A percentile compares a stretch with the other conserved stretches of the same genome.
These are phyloP conservation scores for Candida multigemmis DNA, from an alignment of 805 yeast genomes.

Conservation along the genomic window DNA sequence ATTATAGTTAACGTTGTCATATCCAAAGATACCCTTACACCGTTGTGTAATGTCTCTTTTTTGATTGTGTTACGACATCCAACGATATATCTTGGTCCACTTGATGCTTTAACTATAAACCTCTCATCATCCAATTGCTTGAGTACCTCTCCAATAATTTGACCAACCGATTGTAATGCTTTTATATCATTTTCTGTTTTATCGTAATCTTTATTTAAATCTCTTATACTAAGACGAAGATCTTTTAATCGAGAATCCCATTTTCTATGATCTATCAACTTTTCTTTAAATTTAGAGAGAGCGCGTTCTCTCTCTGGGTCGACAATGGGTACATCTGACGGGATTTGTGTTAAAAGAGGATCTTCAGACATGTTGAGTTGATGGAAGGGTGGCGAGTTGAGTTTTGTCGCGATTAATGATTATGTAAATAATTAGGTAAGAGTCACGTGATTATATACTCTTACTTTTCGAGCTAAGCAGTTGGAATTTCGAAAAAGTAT, in stretches of 20 bases:
- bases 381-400: too few relatives aligned
- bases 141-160: conserved; percentile 92
- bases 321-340: conserved; percentile 19
- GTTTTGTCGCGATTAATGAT: too few relatives aligned
- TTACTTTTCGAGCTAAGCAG: too few relatives aligned
- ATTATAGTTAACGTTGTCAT: conserved; percentile 96
- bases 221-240: conserved; percentile 74
- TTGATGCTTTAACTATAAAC: conserved; percentile 90
- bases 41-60: conserved; percentile 75
- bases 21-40: conserved; percentile 93
- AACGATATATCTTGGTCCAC: conserved; percentile 96
- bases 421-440: too few relatives aligned
- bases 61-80: conserved; percentile 93
- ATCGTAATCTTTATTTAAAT: conserved; percentile 71
- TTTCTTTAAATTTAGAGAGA: conserved; percentile 68
- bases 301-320: conserved; percentile 76
- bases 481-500: too few relatives aligned
- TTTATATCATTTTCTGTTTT: conserved; percentile 96
- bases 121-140: conserved; percentile 92
- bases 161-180: conserved; percentile 95
- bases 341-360: conserved; percentile 1
- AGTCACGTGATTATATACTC: too few relatives aligned
- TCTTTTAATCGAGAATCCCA: conserved; percentile 90
- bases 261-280: conserved; percentile 84
- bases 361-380: too few relatives aligned